These are phyloP conservation scores for Fusarium continuum DNA, from an alignment of 2,329 filamentous ascomycete species.

Conservation along the genomic window DNA sequence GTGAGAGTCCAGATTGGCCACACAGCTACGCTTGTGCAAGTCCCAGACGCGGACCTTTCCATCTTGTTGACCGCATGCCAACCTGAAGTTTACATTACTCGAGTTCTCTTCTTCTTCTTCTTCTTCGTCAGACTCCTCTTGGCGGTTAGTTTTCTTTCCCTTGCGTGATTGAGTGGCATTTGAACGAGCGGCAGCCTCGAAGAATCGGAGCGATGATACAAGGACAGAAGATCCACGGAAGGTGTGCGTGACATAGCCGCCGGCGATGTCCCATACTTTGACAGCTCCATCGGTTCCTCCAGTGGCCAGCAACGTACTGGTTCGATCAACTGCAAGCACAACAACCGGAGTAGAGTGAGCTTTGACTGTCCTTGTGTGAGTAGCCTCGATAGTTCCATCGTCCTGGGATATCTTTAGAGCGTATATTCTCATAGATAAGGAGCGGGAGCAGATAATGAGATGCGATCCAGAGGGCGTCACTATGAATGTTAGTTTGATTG, in stretches of 20 bases:
- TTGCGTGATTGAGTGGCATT: conserved; percentile 43
- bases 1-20: conserved; percentile 86
- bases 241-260: conserved; percentile 92
- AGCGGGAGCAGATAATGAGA: conserved; percentile 90
- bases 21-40: conserved; percentile 80
- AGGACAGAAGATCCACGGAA: conserved; percentile 93
- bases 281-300: conserved; percentile 92
- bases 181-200: conserved; percentile 70
- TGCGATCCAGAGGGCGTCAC: conserved; percentile 90
- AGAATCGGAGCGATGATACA: conserved; percentile 91
- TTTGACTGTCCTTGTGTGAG: conserved; percentile 82
- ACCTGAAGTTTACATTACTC: conserved; percentile 70
- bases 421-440: conserved; percentile 95
- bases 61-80: conserved; percentile 93
- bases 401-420: conserved; percentile 69
- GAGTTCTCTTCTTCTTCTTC: conserved; percentile 53
- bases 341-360: conserved; percentile 91
- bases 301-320: conserved; percentile 88
- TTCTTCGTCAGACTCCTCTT: conserved; percentile 52
- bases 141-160: conserved; percentile 47
- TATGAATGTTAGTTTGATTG: conserved; percentile 47
- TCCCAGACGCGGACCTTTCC: conserved; percentile 94
- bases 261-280: conserved; percentile 95
- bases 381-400: conserved; percentile 67
- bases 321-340: conserved; percentile 83